Percentiles rank a stretch among this genome's conserved stretches.
phyloP scores from a whole-genome alignment of 108 stramenopile species.

The Discostella stelligeroides region DNA sequence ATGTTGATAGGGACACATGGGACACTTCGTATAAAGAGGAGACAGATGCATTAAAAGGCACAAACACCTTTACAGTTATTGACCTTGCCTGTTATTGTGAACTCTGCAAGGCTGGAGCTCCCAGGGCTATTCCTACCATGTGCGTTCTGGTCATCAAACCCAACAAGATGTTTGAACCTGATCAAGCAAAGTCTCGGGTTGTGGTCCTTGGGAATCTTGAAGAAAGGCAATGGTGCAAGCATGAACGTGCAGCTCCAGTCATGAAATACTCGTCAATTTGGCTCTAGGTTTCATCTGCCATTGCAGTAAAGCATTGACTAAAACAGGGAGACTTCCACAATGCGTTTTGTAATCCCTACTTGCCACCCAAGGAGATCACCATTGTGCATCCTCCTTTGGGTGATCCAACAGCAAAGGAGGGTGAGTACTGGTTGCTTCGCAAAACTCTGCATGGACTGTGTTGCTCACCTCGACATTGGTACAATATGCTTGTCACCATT shows the following conservation, averaged over 20 bases:
- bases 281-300: conserved; percentile 7
- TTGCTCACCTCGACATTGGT: conserved; percentile 31
- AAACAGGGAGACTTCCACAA: conserved; percentile 46
- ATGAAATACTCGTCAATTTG: conserved; percentile 10
- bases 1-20: no score
- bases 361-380: conserved; percentile 22
- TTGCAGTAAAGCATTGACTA: background rate
- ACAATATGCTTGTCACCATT: conserved; percentile 14
- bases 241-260: conserved; percentile 27
- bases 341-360: conserved; percentile 30
- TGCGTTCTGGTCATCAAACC: conserved; percentile 18
- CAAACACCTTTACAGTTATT: no score
- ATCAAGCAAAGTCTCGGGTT: conserved; percentile 21
- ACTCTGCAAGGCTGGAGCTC: conserved; percentile 1
- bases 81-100: background rate
- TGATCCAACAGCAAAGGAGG: conserved; percentile 14
- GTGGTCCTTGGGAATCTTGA: conserved; percentile 26
- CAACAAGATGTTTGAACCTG: conserved; percentile 8
- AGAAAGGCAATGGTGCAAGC: conserved; percentile 10
- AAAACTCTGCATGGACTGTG: conserved; percentile 37
- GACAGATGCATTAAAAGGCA: no score
- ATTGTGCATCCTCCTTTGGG: conserved; percentile 17
- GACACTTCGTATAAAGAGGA: no score
- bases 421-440: conserved; percentile 16
- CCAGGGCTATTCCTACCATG: conserved; percentile 23